These are phyloP conservation scores for Phascolomyces articulosus DNA, from an alignment of 371 early-diverging fungal species.

Conservation along the genomic window DNA sequence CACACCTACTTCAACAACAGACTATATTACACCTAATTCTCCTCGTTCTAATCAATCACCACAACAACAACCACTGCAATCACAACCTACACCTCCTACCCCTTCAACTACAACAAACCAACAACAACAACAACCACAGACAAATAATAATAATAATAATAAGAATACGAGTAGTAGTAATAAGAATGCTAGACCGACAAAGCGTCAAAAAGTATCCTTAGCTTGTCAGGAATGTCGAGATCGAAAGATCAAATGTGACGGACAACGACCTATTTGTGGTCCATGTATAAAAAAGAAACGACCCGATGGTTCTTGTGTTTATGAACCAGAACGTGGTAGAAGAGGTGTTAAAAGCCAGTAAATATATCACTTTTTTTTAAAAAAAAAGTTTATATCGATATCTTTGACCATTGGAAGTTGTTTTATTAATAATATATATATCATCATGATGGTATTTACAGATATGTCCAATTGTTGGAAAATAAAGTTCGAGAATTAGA, in stretches of 20 bases:
- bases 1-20: not conserved
- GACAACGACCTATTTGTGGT: slow-evolving; percentile 26
- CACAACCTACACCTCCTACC: not conserved
- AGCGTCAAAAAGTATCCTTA: slow-evolving; percentile 27
- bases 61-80: not conserved
- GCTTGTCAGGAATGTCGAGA: slow-evolving; percentile 31
- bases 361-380: not conserved
- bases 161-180: not conserved
- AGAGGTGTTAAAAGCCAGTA: slow-evolving; percentile 31
- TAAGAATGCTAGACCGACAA: slow-evolving; percentile 15
- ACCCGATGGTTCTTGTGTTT: slow-evolving; percentile 20
- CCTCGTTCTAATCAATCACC: not conserved
- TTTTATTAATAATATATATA: too few relatives aligned
- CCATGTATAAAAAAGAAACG: slow-evolving; percentile 28
- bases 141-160: not conserved
- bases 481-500: slow-evolving; percentile 28
- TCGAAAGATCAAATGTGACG: slow-evolving; percentile 30
- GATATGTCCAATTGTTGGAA: slow-evolving; percentile 29
- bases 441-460: slow-evolving; percentile 1
- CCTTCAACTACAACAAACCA: not conserved
- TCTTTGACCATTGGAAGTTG: too few relatives aligned
- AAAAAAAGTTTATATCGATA: not conserved
- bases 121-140: not conserved
- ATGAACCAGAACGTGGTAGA: slow-evolving; percentile 27
- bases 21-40: not conserved